Evolutionary conservation across 768 basidiomycete genomes (phyloP), one percentile per base, ranked within the genome.

Genomic region (Megacollybia marginata): DNA sequence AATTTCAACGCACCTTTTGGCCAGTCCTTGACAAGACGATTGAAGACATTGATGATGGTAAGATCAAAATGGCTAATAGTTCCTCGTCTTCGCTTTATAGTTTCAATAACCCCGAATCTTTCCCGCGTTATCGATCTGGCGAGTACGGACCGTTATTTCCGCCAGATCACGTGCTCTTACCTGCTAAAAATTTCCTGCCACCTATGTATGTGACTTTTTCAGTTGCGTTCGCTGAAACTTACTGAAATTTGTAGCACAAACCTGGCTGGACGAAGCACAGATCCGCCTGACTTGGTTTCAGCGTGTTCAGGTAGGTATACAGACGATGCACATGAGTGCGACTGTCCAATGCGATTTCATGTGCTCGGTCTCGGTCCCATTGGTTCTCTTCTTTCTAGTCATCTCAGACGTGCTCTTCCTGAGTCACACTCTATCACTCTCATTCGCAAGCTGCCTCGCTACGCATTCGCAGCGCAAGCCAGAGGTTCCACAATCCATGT

Each of bases 301-400:
- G 23, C 23, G 23, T 48, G 46, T 48, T 34, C 55, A 50, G 44
- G 13, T 51, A 54, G 51, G 50, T 38, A 6, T 6, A 28, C 23
- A 28, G 23, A 28, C 23, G 23, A 28, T 28, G 23, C 23, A 28
- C 44, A 36, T 23, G 28, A 33, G 52, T 42, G 35, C 33, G 20
- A 42, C 42, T 28, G 36, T 54, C 46, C 35, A 53, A 88, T 90
- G 86, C 83, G 76, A 54, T 76, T 86, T 61, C 84, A 88, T 69
- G 60, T 88, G 54, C 74, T 89, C 54, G 92, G 92, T 56, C 65
- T 92, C 38, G 92, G 92, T 45, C 76, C 91, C 42, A 78, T 95
- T 54, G 94, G 94, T 48, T 80, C 81, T 28, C 80, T 97, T 51
- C 54, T 97, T 55, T 77, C 92, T 13, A 80, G 86, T 63, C 79